These are phyloP conservation scores for Carallia brachiata DNA, from an alignment of 345 rosid species.

Conservation along the genomic window DNA sequence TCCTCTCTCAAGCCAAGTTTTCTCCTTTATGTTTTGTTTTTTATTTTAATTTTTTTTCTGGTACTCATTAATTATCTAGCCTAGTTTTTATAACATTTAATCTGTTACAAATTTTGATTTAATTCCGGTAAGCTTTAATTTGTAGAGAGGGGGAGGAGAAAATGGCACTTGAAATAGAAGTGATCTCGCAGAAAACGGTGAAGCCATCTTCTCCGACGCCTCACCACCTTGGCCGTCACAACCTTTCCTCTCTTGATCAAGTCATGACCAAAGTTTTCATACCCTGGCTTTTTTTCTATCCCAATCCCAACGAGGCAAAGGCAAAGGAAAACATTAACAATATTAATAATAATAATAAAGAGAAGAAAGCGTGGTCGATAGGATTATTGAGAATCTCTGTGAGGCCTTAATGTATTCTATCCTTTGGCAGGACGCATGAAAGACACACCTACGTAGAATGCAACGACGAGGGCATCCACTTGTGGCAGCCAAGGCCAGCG, in stretches of 20 bases:
- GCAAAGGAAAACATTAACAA: background rate
- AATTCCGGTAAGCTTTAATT: no score
- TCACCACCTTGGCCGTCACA: conserved; percentile 14
- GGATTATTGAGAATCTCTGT: conserved; percentile 33
- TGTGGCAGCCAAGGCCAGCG: conserved; percentile 33
- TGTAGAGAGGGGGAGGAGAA: background rate
- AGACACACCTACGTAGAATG: conserved; percentile 19
- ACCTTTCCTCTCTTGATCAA: conserved; percentile 33
- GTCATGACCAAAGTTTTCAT: conserved; percentile 8
- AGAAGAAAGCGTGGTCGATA: background rate
- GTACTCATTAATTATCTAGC: no score
- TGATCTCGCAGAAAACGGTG: conserved; percentile 31
- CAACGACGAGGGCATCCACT: conserved; percentile 36
- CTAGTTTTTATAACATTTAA: no score
- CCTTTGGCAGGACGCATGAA: conserved; percentile 24
- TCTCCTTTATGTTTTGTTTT: no score
- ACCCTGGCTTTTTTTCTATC: background rate
- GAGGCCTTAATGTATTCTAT: conserved; percentile 30
- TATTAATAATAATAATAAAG: no score
- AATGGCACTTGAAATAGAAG: conserved; percentile 14
- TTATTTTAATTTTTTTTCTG: no score
- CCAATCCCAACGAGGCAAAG: background rate
- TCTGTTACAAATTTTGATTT: no score
- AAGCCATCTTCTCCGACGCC: conserved; percentile 30
- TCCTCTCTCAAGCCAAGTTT: no score